These are phyloP conservation scores for Lactarius hatsudake DNA, from an alignment of 768 basidiomycete genomes.

Conservation along the genomic window DNA sequence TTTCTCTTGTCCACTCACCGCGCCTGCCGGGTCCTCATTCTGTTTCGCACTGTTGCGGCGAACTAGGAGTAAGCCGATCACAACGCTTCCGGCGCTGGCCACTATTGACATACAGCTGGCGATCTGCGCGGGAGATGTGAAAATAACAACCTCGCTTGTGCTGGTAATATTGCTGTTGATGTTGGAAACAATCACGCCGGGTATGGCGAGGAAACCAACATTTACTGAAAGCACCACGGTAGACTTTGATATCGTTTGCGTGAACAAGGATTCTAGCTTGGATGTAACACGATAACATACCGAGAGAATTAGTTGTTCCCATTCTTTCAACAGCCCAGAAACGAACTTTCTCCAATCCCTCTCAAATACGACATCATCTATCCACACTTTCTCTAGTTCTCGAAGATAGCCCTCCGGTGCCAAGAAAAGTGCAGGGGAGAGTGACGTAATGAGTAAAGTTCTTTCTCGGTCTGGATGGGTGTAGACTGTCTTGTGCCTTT, in stretches of 20 bases:
- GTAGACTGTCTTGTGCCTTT: neutral
- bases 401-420: neutral
- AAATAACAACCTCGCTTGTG: neutral
- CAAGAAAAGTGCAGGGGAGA: neutral
- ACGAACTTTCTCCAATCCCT: neutral
- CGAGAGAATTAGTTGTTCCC: neutral
- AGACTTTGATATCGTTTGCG: slow-evolving; percentile 19
- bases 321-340: neutral
- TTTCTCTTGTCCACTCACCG: neutral
- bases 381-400: neutral
- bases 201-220: slow-evolving; percentile 36
- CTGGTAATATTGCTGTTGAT: neutral
- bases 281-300: neutral
- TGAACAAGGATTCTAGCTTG: neutral
- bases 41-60: slow-evolving; percentile 41
- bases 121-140: slow-evolving; percentile 29
- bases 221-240: slow-evolving; percentile 37
- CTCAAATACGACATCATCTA: neutral
- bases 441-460: neutral
- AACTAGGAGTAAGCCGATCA: slow-evolving; percentile 45
- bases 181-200: slow-evolving; percentile 24
- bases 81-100: slow-evolving; percentile 45
- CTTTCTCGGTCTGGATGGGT: neutral
- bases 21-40: slow-evolving; percentile 32
- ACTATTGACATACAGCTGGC: slow-evolving; percentile 49